phyloP scores from a whole-genome alignment of 352 stramenopile species.

The Pythium coloratum region DNA sequence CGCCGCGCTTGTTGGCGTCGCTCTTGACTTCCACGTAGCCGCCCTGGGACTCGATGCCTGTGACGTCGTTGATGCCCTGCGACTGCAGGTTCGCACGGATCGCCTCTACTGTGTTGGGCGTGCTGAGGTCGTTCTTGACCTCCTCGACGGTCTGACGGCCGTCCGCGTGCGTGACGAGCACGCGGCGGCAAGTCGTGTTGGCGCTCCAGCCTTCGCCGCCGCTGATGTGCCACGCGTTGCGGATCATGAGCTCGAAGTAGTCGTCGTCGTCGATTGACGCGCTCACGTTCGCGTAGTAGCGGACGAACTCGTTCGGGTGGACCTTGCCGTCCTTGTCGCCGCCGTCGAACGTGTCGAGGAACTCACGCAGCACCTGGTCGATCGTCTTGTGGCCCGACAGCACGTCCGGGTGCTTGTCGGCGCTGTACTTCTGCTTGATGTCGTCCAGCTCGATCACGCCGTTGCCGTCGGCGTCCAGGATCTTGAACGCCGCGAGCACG shows the following conservation, averaged over 20 bases:
- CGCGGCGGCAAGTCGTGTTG: slow-evolving; percentile 87
- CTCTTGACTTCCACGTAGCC: slow-evolving; percentile 53
- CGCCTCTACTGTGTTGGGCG: slow-evolving; percentile 59
- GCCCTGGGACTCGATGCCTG: slow-evolving; percentile 41
- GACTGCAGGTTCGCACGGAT: slow-evolving; percentile 79
- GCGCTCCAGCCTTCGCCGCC: slow-evolving; percentile 77
- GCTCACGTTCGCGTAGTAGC: slow-evolving; percentile 91
- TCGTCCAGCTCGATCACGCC: slow-evolving; percentile 78
- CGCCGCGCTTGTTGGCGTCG: slow-evolving; percentile 46
- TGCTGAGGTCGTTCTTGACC: slow-evolving; percentile 83
- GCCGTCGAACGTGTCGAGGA: slow-evolving; percentile 87
- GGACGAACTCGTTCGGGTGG: slow-evolving; percentile 79
- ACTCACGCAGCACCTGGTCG: slow-evolving; percentile 78
- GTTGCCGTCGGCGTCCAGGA: slow-evolving; percentile 72
- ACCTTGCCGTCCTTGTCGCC: slow-evolving; percentile 88
- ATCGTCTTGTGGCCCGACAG: slow-evolving; percentile 65
- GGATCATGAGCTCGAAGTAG: slow-evolving; percentile 94
- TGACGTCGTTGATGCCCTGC: slow-evolving; percentile 57
- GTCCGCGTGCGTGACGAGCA: slow-evolving; percentile 86
- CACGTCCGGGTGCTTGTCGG: slow-evolving; percentile 84
- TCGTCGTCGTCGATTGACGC: slow-evolving; percentile 90
- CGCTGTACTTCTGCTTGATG: slow-evolving; percentile 77
- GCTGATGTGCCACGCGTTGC: slow-evolving; percentile 87
- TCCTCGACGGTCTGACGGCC: slow-evolving; percentile 82
- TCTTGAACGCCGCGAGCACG: slow-evolving; percentile 75